A percentile compares a stretch with the other conserved stretches of the same genome.
phyloP scores from a whole-genome alignment of 345 rosid genomes.

The Syzygium aqueum region DNA sequence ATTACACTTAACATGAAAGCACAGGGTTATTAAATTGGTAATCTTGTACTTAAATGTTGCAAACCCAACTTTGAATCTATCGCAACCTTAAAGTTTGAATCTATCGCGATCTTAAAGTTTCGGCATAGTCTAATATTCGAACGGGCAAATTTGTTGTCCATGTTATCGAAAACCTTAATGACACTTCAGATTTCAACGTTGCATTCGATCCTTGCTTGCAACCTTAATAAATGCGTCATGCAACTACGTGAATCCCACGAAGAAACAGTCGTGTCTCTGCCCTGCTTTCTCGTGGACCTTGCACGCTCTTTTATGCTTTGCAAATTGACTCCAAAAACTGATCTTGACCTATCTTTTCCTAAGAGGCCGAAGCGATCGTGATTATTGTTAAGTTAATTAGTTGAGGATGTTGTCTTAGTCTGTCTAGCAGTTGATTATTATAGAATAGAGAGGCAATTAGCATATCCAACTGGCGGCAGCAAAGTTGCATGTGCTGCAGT shows the following conservation, averaged over 20 bases:
- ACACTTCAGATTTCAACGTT: not conserved
- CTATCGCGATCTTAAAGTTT: too few relatives aligned
- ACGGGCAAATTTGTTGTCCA: not conserved
- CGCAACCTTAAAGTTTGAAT: not conserved
- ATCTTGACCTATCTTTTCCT: not conserved
- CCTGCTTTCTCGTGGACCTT: not conserved
- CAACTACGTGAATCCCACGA: not conserved
- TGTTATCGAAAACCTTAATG: not conserved
- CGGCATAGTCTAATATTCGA: not conserved
- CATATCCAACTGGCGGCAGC: not conserved
- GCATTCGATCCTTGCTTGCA: not conserved
- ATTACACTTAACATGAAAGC: too few relatives aligned
- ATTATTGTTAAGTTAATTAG: not conserved
- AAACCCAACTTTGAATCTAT: not conserved
- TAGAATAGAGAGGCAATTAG: not conserved
- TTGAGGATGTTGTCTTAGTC: not conserved
- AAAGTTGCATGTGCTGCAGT: not conserved
- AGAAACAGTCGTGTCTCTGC: not conserved
- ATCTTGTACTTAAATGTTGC: not conserved
- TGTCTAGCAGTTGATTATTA: not conserved
- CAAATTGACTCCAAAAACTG: not conserved
- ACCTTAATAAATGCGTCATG: not conserved
- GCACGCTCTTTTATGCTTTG: not conserved
- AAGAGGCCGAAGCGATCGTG: not conserved
- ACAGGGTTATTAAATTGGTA: not conserved